A percentile compares a stretch with the other conserved stretches of the same genome.
Conservation (phyloP, 805 yeast genomes). For the Wickerhamia fluorescens region DNA sequence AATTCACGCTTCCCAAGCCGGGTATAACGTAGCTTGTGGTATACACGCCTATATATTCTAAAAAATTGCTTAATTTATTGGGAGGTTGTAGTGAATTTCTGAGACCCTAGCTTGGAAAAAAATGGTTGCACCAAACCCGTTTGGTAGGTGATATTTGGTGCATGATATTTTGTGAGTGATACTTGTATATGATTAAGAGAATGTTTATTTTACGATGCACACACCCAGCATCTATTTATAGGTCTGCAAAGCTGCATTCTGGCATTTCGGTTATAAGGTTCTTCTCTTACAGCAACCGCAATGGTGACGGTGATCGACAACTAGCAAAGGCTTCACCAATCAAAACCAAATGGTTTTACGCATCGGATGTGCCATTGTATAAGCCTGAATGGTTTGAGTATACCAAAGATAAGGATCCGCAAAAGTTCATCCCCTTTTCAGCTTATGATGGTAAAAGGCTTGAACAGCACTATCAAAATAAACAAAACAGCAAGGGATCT, state of each 20-base stretch:
- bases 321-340: background rate
- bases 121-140: no score
- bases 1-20: conserved; percentile 41
- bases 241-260: no score
- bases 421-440: conserved; percentile 63
- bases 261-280: no score
- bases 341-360: conserved; percentile 63
- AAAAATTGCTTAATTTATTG: background rate
- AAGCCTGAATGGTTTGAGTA: conserved; percentile 61
- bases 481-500: conserved; percentile 1
- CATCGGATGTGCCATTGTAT: conserved; percentile 66
- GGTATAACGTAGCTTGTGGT: conserved; percentile 40
- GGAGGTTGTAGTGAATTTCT: no score
- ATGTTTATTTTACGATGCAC: no score
- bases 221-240: no score
- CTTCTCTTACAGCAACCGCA: no score
- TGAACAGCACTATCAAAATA: conserved; percentile 42
- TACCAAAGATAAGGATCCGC: conserved; percentile 42
- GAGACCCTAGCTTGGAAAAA: no score
- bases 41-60: conserved; percentile 1
- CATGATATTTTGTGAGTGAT: no score
- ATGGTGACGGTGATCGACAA: no score
- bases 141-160: no score
- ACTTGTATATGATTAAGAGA: no score
- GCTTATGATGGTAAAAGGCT: conserved; percentile 52